Percentiles rank a stretch among this genome's conserved stretches.
phyloP scores from a whole-genome alignment of 768 basidiomycete genomes.

The Naganishia friedmannii region DNA sequence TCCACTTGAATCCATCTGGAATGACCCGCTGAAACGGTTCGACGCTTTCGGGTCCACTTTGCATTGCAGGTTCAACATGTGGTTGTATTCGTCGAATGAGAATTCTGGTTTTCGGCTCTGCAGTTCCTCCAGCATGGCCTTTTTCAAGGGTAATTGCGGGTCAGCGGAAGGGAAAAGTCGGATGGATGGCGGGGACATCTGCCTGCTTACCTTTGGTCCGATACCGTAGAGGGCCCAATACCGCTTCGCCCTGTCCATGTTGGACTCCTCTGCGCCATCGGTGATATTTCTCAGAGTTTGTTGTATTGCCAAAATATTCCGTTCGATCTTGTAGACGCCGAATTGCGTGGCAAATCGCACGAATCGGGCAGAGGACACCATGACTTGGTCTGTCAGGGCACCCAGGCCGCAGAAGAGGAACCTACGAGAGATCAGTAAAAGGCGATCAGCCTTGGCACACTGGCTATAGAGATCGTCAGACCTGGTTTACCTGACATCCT shows the following conservation, averaged over 20 bases:
- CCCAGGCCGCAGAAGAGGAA: constrained; percentile 85
- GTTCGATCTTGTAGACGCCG: constrained; percentile 80
- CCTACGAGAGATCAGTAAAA: constrained; percentile 53
- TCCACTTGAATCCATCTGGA: not conserved
- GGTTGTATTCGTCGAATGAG: constrained; percentile 87
- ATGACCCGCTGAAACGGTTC: constrained; percentile 12
- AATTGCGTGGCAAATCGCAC: constrained; percentile 67
- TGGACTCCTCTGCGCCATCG: constrained; percentile 62
- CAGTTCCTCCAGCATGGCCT: constrained; percentile 77
- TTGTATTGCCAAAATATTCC: constrained; percentile 86
- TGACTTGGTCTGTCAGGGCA: constrained; percentile 74
- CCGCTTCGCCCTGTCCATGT: constrained; percentile 69
- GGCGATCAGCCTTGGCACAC: constrained; percentile 22
- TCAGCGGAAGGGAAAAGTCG: not conserved
- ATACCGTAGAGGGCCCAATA: constrained; percentile 78
- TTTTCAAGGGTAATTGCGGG: no score
- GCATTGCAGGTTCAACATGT: constrained; percentile 84
- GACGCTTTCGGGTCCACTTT: constrained; percentile 62
- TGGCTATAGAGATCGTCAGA: not conserved
- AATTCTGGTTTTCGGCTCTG: constrained; percentile 62
- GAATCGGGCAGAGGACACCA: constrained; percentile 70
- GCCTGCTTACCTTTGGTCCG: constrained; percentile 66
- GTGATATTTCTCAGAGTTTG: constrained; percentile 74
- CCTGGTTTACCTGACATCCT: constrained; percentile 65
- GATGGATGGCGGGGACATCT: not conserved